Evolutionary conservation across 768 basidiomycete species (phyloP).

Genomic region (Infundibulicybe gibba): DNA sequence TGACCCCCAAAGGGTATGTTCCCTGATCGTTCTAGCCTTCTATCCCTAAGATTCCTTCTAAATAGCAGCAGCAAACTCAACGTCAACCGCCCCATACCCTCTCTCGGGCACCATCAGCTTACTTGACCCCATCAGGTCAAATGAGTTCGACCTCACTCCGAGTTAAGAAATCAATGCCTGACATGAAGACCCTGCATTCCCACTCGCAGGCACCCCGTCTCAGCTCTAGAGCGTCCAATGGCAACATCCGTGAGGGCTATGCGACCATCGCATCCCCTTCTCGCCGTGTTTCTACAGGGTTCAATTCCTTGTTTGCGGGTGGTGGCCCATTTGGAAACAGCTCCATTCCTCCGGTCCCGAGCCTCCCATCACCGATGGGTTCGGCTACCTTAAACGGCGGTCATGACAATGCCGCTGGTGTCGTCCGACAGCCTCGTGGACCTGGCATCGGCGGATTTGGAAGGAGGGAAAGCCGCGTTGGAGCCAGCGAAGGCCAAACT

Average conservation of each 20-base stretch:
- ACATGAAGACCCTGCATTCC: conserved; percentile 80
- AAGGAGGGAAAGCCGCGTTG: conserved; percentile 57
- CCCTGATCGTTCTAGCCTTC: conserved; percentile 6
- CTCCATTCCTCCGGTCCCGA: conserved; percentile 74
- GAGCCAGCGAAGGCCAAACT: conserved; percentile 40
- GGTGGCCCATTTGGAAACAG: conserved; percentile 43
- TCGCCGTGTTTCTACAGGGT: conserved; percentile 69
- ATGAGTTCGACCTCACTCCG: conserved; percentile 59
- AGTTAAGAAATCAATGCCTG: conserved; percentile 98
- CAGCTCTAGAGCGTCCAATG: conserved; percentile 78
- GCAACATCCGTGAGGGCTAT: conserved; percentile 84
- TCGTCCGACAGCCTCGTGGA: conserved; percentile 83
- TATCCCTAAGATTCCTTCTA: conserved; percentile 4
- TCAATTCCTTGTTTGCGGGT: conserved; percentile 65
- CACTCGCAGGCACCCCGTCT: conserved; percentile 70
- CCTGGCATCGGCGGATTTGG: conserved; percentile 77
- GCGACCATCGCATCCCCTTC: conserved; percentile 84
- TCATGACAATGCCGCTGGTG: conserved; percentile 44
- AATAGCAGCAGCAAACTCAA: conserved; percentile 30
- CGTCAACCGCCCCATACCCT: conserved; percentile 62
- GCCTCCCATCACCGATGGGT: conserved; percentile 57
- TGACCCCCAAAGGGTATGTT: conserved; percentile 74
- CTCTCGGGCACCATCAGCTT: conserved; percentile 79
- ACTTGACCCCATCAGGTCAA: conserved; percentile 56
- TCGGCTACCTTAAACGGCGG: conserved; percentile 41